Conservation (phyloP, 2,329 filamentous ascomycete species). For the Xylaria polymorpha region DNA sequence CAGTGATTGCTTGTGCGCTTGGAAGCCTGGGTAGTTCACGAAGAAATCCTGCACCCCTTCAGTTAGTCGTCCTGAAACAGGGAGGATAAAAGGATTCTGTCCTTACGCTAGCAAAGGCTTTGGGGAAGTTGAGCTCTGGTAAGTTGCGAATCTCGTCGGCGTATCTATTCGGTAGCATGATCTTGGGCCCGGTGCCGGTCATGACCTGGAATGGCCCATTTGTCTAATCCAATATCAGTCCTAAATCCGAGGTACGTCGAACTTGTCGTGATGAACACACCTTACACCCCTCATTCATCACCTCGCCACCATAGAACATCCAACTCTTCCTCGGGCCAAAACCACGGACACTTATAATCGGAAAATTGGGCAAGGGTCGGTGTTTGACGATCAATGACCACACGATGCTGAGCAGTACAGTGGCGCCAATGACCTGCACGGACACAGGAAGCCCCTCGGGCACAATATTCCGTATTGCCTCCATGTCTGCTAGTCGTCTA, state of each 20-base stretch:
- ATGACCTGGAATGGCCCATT: conserved; percentile 51
- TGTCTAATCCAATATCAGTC: conserved; percentile 43
- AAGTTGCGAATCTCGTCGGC: conserved; percentile 53
- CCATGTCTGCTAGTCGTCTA: conserved; percentile 37
- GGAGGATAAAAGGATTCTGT: not conserved
- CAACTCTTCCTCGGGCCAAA: conserved; percentile 47
- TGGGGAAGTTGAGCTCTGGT: conserved; percentile 49
- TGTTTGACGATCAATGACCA: conserved; percentile 46
- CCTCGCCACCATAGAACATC: conserved; percentile 44
- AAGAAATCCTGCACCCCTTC: conserved; percentile 49
- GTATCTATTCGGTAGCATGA: conserved; percentile 50
- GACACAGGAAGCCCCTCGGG: conserved; percentile 48
- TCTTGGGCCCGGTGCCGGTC: conserved; percentile 50
- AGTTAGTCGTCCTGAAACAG: not conserved
- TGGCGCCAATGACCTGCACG: conserved; percentile 44
- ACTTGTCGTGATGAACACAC: conserved; percentile 35
- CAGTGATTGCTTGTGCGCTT: conserved; percentile 45
- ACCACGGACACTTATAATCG: conserved; percentile 46
- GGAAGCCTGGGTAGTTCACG: conserved; percentile 51
- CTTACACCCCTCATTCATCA: conserved; percentile 43
- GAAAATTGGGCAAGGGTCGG: conserved; percentile 46
- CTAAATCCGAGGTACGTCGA: not conserved
- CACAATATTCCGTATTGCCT: conserved; percentile 43
- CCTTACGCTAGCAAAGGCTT: conserved; percentile 51
- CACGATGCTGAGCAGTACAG: conserved; percentile 45